Base-by-base conservation (phyloP, 2,329 filamentous ascomycete species). In the Claviceps monticola region DNA sequence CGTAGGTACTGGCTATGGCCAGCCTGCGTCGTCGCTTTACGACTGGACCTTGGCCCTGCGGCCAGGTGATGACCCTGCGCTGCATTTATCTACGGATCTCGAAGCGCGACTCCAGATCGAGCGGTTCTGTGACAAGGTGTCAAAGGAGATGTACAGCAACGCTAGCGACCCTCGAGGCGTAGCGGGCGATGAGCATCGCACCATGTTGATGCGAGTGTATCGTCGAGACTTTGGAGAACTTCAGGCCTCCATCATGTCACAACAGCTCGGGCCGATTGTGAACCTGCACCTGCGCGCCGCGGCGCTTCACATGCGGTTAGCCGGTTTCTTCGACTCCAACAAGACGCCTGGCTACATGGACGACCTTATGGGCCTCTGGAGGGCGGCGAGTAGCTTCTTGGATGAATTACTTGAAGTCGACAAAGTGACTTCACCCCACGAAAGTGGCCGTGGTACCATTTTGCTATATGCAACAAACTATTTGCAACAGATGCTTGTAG, bases 401-500 rank as follows among this genome's bases (percentile, higher is more conserved):
- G 83, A 87, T 49, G 75, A 80, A 53, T 71, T 86, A 9, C 66
- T 81, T 51, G 74, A 76, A 57, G 73, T 76, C 38, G 69, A 74
- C 48, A 74, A 75, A 55, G 67, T 68, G 13, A 69, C 68, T 3
- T 73, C 72, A 11, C 68, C 71, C 2, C 68, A 68, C 41, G 72
- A 75, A 36, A 66, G 68, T 47, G 69, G 66, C 38, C 68, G 68
- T 50, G 74, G 78, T 7, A 74, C 75, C 48, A 75, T 84, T 48
- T 70, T 88, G 29, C 75, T 76, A 48, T 83, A 85, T 60, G 78
- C 81, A 26, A 83, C 79, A 56, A 88, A 84, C 63, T 90, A 90
- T 65, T 79, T 91, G 50, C 82, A 88, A 62, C 86, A 91, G 66
- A 90, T 91, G 83, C 79, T 89, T 52, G 80, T 90, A n/a, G 86